Percentiles rank a stretch among this genome's conserved stretches.
Evolutionary conservation across 306 rosid genomes (phyloP).

Genomic region (Rubus idaeus): DNA sequence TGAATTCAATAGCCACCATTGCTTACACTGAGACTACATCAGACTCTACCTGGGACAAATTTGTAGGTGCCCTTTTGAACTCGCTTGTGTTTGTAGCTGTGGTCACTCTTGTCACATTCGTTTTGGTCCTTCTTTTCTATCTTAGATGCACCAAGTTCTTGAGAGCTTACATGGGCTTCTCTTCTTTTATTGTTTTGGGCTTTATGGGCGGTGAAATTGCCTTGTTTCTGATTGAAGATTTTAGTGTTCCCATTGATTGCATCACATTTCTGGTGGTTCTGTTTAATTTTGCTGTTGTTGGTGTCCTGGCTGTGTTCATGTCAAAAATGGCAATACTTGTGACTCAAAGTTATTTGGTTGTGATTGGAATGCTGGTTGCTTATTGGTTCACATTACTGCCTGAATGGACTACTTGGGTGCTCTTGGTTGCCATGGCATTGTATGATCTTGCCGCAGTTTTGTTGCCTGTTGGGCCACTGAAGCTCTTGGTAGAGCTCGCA

Average conservation of each 20-base stretch:
- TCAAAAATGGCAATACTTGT: constrained; percentile 82
- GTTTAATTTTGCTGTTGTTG: constrained; percentile 84
- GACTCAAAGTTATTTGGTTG: constrained; percentile 79
- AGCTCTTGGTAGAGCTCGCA: constrained; percentile 89
- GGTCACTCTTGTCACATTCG: constrained; percentile 68
- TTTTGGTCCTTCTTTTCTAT: constrained; percentile 80
- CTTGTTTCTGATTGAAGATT: constrained; percentile 47
- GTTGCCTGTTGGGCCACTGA: constrained; percentile 80
- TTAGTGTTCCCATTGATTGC: constrained; percentile 61
- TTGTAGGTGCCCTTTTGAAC: constrained; percentile 77
- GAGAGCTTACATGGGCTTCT: constrained; percentile 78
- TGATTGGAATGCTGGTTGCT: constrained; percentile 86
- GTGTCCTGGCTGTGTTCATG: constrained; percentile 87
- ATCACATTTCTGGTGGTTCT: constrained; percentile 54
- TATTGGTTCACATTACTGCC: constrained; percentile 94
- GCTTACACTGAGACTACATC: constrained; percentile 68
- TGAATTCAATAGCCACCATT: constrained; percentile 60
- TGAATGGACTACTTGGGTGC: constrained; percentile 96
- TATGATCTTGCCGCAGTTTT: constrained; percentile 94
- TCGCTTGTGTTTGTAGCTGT: constrained; percentile 70
- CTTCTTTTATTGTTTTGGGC: constrained; percentile 68
- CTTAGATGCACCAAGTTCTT: constrained; percentile 73
- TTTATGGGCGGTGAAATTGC: constrained; percentile 78
- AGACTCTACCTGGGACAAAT: constrained; percentile 83
- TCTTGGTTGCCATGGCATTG: constrained; percentile 83